These are phyloP conservation scores for Angomonas ambiguus DNA, from an alignment of 208 protist genomes.

Conservation along the genomic window DNA sequence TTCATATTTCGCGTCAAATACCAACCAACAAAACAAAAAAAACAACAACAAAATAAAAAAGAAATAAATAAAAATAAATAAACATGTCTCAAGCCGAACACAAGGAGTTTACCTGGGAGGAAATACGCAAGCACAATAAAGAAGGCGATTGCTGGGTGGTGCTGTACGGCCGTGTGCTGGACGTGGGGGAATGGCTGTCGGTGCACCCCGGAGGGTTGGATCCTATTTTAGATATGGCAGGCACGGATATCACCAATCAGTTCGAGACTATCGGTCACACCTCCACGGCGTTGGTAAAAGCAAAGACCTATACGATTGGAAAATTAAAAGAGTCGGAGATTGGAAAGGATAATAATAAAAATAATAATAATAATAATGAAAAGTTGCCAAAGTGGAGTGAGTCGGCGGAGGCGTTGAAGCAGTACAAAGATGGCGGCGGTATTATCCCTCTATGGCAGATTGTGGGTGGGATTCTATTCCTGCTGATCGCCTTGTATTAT, in stretches of 20 bases:
- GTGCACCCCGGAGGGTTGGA: conserved; percentile 90
- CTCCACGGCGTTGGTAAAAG: conserved; percentile 50
- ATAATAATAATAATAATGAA: background rate
- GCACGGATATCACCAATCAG: conserved; percentile 73
- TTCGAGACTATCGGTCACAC: conserved; percentile 84
- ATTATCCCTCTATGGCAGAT: conserved; percentile 55
- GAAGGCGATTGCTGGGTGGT: conserved; percentile 91
- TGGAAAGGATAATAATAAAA: background rate
- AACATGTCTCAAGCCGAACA: conserved; percentile 44
- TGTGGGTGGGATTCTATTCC: conserved; percentile 15
- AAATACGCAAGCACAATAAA: conserved; percentile 86
- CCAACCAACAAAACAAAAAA: background rate
- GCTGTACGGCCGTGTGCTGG: conserved; percentile 89
- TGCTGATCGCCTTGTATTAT: conserved; percentile 37
- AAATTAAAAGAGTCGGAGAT: background rate
- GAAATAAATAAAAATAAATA: background rate
- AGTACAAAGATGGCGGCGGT: conserved; percentile 50
- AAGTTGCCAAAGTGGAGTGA: conserved; percentile 38
- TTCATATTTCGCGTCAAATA: conserved; percentile 2
- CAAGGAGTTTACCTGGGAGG: conserved; percentile 73
- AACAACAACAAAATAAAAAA: conserved; percentile 5
- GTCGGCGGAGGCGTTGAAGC: conserved; percentile 41
- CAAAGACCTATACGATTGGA: conserved; percentile 73
- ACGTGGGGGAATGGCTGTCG: conserved; percentile 86
- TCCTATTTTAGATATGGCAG: conserved; percentile 74